phyloP scores from a whole-genome alignment of 2,329 filamentous ascomycete genomes.

The Aspergillus niger region DNA sequence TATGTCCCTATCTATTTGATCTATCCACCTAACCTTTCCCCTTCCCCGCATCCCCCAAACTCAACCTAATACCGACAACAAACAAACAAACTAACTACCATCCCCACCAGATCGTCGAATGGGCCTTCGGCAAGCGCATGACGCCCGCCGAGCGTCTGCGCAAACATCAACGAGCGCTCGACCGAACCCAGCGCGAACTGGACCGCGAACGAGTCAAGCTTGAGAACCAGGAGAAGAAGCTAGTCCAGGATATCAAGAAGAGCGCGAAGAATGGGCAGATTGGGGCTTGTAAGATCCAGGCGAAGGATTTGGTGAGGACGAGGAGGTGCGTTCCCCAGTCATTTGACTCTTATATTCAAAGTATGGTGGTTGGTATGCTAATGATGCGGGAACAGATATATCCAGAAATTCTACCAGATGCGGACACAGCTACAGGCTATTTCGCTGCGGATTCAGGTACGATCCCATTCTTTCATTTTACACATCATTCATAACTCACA shows the following conservation, averaged over 20 bases:
- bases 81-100: conserved; percentile 16
- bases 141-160: conserved; percentile 72
- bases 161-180: conserved; percentile 88
- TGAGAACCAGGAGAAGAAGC: conserved; percentile 97
- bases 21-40: background rate
- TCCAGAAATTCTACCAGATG: conserved; percentile 99
- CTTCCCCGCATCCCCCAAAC: background rate
- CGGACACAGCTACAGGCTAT: conserved; percentile 96
- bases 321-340: conserved; percentile 59
- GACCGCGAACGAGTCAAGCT: conserved; percentile 94
- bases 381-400: conserved; percentile 61
- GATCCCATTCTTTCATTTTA: background rate
- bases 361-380: background rate
- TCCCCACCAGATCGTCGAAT: conserved; percentile 78
- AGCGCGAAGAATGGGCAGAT: conserved; percentile 98
- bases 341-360: background rate
- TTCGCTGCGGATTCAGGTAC: conserved; percentile 86
- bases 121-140: conserved; percentile 99
- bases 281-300: conserved; percentile 97
- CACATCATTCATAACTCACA: conserved; percentile 7
- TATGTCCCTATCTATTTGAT: background rate
- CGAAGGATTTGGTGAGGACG: conserved; percentile 92
- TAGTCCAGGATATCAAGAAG: conserved; percentile 95
- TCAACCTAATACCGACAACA: no score
- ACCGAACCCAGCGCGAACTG: conserved; percentile 95